phyloP scores from a whole-genome alignment of 345 rosid species.

The Pelargonium nanum region DNA sequence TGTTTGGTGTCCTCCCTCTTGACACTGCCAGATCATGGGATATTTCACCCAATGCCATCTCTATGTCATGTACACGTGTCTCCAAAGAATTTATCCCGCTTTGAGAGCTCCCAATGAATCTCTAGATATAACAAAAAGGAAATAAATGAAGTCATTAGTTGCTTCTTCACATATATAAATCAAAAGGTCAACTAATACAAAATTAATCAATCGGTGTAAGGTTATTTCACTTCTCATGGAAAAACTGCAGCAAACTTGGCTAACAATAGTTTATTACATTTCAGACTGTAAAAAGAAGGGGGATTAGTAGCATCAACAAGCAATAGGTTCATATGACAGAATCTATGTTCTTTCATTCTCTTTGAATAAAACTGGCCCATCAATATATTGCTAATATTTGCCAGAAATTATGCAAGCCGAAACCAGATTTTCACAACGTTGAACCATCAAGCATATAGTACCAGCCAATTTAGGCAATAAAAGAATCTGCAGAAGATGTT shows the following conservation, averaged over 20 bases:
- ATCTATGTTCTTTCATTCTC: too few species aligned
- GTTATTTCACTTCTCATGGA: neutral
- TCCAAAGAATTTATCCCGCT: conserved; percentile 71
- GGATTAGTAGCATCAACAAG: neutral
- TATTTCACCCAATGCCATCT: conserved; percentile 80
- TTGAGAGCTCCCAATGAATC: conserved; percentile 84
- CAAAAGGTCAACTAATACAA: neutral
- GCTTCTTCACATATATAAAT: neutral
- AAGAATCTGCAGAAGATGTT: neutral
- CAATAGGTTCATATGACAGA: neutral
- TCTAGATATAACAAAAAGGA: conserved; percentile 25
- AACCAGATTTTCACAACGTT: neutral
- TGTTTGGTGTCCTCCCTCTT: conserved; percentile 46
- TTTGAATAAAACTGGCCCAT: neutral
- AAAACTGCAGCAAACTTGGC: neutral
- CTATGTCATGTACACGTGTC: conserved; percentile 75
- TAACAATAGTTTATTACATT: too few species aligned
- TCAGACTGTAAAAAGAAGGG: neutral
- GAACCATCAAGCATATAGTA: neutral
- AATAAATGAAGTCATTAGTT: too few species aligned
- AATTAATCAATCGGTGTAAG: neutral
- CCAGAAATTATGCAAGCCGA: neutral
- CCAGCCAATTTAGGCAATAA: too few species aligned
- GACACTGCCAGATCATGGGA: conserved; percentile 59
- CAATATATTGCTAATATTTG: too few species aligned